Base-by-base conservation (phyloP, 768 basidiomycete genomes). In the Harrya chromipes region DNA sequence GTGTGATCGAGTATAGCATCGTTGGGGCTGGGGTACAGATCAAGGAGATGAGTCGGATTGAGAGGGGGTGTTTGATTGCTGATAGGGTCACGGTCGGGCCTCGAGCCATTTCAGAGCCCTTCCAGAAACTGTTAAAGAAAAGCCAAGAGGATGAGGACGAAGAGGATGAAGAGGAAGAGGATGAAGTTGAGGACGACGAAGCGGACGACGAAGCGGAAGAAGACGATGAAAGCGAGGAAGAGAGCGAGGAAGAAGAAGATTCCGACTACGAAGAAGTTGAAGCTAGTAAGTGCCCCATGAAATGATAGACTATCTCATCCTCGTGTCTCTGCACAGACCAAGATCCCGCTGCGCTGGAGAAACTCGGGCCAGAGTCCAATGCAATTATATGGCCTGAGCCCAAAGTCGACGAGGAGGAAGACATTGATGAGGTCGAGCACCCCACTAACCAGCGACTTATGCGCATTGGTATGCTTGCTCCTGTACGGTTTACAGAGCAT, bases 21-120 rank as follows among this genome's bases (percentile, higher is more conserved):
- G 68, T 99, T 19, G 95, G 94, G 4, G 74, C 82, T 20, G 80
- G 79, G 10, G 92, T 87, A n/a, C 68, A 69, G 27, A 77, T 99
- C 45, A 81, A 79, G 50, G 84, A 87, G 50, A 78, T 76, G 38
- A 82, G 81, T 47, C 70, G 64, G 6, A 72, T 99, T n/a, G 79
- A 80, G 11, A 74, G 73, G 29, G 95, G 97, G 0, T 88, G 84
- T 55, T 66, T 99, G 54, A 75, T 98, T 26, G 91, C 84, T 0
- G 88, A 94, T 55, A 85, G 80, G 16, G 93, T 94, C 1, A 72
- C 78, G 27, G 66, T 98, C 14, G 94, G 93, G 0, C 83, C 85
- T n/a, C 72, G 79, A 33, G 87, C 85, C 9, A 71, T 61, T 38
- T 61, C 97, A 42, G 70, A 72, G 40, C 79, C 82, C 14, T 95